Percentiles rank a stretch among this genome's conserved stretches.
These are phyloP conservation scores for Senecio squalidus DNA, from an alignment of 140 eudicot genomes.

Conservation along the genomic window DNA sequence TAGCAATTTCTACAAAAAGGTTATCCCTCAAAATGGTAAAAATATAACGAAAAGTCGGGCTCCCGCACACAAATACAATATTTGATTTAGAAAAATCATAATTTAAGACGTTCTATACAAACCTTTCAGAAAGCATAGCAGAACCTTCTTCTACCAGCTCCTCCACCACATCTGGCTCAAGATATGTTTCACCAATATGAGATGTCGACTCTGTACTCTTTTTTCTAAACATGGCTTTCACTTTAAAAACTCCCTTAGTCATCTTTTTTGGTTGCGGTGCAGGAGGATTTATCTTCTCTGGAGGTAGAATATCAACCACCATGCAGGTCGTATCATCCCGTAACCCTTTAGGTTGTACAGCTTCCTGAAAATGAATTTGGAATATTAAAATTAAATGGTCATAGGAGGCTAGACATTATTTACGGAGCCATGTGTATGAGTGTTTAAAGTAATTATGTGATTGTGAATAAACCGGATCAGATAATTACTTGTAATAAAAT, in stretches of 20 bases:
- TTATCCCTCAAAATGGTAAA: too few species aligned
- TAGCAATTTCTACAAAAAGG: too few species aligned
- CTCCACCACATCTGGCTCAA: slow-evolving; percentile 70
- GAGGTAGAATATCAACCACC: slow-evolving; percentile 71
- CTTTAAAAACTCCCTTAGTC: slow-evolving; percentile 65
- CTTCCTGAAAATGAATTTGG: slow-evolving; percentile 46
- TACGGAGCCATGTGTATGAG: neutral
- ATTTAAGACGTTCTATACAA: neutral
- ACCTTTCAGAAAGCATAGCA: slow-evolving; percentile 89
- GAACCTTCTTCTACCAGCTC: slow-evolving; percentile 94
- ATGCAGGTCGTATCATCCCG: slow-evolving; percentile 95
- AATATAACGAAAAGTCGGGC: too few species aligned
- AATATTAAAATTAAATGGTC: slow-evolving; percentile 6
- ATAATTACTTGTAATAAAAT: neutral
- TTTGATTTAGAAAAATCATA: neutral
- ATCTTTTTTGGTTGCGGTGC: slow-evolving; percentile 62
- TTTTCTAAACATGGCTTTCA: slow-evolving; percentile 71
- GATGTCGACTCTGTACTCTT: slow-evolving; percentile 62
- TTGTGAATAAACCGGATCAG: neutral
- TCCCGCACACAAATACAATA: neutral
- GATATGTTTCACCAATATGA: slow-evolving; percentile 42
- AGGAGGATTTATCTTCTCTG: slow-evolving; percentile 63
- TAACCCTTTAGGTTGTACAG: slow-evolving; percentile 77
- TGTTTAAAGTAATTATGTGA: neutral
- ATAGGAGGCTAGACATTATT: neutral